These are phyloP conservation scores for Cercospora sp. DNA, from an alignment of 2,329 filamentous ascomycete genomes.

Conservation along the genomic window DNA sequence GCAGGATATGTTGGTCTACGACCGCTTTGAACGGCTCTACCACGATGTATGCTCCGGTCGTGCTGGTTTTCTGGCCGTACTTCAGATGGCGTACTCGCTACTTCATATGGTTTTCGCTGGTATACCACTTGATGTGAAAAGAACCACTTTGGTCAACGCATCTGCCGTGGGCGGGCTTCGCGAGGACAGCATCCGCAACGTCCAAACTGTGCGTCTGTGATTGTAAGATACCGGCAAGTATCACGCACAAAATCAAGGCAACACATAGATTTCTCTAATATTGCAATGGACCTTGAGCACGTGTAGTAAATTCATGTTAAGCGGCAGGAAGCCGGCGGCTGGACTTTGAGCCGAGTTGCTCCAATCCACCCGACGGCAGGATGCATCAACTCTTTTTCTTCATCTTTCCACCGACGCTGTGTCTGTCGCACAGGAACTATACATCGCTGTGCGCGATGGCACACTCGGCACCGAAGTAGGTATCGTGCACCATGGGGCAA, in stretches of 20 bases:
- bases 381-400: neutral
- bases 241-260: no score
- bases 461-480: neutral
- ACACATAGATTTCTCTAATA: no score
- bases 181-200: neutral
- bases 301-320: neutral
- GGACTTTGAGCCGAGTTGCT: neutral
- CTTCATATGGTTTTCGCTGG: neutral
- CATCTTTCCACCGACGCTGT: neutral
- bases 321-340: neutral
- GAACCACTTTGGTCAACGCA: neutral
- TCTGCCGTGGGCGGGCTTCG: neutral
- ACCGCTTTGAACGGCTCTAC: slow-evolving; percentile 68
- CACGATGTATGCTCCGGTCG: slow-evolving; percentile 45
- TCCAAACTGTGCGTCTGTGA: neutral
- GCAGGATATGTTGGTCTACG: slow-evolving; percentile 62
- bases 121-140: neutral
- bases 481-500: neutral
- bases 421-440: neutral
- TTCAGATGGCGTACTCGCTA: neutral
- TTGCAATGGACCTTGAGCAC: neutral
- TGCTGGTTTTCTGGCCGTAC: neutral
- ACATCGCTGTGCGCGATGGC: neutral
- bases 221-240: no score
- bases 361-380: neutral